A percentile compares a stretch with the other conserved stretches of the same genome.
Evolutionary conservation across 306 rosid genomes (phyloP).

Genomic region (Cucurbita ficifolia): DNA sequence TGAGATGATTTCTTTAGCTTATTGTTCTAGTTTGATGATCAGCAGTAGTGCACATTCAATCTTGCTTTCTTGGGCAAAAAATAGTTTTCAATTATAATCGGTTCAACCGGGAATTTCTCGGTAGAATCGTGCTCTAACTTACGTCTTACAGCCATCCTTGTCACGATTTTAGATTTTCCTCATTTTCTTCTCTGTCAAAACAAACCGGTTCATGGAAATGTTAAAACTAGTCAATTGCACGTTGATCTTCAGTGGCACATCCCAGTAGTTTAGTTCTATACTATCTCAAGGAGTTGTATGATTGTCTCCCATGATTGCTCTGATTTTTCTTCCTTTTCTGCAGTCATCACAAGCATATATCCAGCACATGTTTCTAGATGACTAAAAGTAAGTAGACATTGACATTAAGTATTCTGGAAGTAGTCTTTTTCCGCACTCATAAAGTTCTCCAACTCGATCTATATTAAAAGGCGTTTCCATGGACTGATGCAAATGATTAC

Average conservation of each 20-base stretch:
- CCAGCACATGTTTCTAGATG: not conserved
- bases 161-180: not conserved
- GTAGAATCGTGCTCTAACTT: not conserved
- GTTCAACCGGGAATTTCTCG: not conserved
- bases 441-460: not conserved
- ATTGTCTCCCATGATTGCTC: not conserved
- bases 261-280: not conserved
- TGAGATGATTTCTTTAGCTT: not conserved
- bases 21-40: not conserved
- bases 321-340: not conserved
- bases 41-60: not conserved
- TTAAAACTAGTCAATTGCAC: not conserved
- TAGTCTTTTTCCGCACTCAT: not conserved
- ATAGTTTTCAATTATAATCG: not conserved
- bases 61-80: not conserved
- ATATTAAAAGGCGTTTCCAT: not conserved
- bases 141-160: not conserved
- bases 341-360: not conserved
- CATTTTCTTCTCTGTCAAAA: not conserved
- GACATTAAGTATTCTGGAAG: not conserved
- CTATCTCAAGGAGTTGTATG: not conserved
- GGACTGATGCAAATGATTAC: not conserved
- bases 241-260: not conserved
- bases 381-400: not conserved
- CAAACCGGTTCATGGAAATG: not conserved